Conservation (phyloP, 2,329 filamentous ascomycete species). For the Penicillium sp. region DNA sequence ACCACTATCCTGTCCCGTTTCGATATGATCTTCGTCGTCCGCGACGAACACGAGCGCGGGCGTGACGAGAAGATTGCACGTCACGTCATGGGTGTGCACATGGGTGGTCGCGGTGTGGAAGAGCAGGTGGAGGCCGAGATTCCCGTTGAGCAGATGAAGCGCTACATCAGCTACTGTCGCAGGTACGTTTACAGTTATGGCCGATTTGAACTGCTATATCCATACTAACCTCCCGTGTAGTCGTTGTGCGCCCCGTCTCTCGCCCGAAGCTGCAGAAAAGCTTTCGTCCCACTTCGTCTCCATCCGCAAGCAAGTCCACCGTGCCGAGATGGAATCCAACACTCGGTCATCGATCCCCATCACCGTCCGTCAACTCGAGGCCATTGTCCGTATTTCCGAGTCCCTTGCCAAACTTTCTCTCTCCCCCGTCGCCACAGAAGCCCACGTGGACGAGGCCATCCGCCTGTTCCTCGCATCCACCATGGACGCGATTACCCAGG, state of each 20-base stretch:
- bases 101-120: slow-evolving; percentile 80
- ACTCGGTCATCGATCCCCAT: slow-evolving; percentile 92
- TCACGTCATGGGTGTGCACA: slow-evolving; percentile 97
- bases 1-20: slow-evolving; percentile 97
- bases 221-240: slow-evolving; percentile 43
- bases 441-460: slow-evolving; percentile 95
- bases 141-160: slow-evolving; percentile 92
- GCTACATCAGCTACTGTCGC: slow-evolving; percentile 96
- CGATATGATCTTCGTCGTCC: slow-evolving; percentile 99
- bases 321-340: slow-evolving; percentile 85
- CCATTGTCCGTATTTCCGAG: slow-evolving; percentile 95
- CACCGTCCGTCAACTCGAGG: slow-evolving; percentile 93
- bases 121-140: slow-evolving; percentile 85
- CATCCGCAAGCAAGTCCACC: slow-evolving; percentile 90
- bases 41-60: slow-evolving; percentile 84
- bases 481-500: slow-evolving; percentile 96
- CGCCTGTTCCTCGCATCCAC: slow-evolving; percentile 93
- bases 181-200: slow-evolving; percentile 56
- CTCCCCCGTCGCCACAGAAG: slow-evolving; percentile 79
- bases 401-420: slow-evolving; percentile 89
- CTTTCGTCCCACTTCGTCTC: slow-evolving; percentile 96
- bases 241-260: slow-evolving; percentile 87
- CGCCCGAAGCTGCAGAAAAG: slow-evolving; percentile 87
- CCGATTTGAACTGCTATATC: background rate
- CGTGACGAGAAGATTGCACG: slow-evolving; percentile 92